Percentiles rank a stretch among this genome's conserved stretches.
Evolutionary conservation across 768 basidiomycete species (phyloP).

Genomic region (Phylloporus scabripes): DNA sequence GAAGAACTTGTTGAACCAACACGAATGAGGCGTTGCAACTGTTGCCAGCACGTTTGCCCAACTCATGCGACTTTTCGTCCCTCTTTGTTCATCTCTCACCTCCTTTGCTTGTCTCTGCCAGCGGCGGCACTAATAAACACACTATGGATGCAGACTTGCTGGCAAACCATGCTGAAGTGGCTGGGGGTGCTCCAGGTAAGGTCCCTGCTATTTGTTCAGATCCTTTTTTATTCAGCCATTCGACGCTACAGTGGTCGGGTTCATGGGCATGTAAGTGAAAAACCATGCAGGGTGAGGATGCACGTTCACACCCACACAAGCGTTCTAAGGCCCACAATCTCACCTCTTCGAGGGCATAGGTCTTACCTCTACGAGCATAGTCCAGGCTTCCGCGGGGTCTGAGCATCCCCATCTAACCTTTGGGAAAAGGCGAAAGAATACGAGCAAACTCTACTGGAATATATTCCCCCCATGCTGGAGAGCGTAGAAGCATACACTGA

Average conservation of each 20-base stretch:
- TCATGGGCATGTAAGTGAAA: not conserved
- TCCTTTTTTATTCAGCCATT: not conserved
- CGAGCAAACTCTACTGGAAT: not conserved
- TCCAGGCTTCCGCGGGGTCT: not conserved
- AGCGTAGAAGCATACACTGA: not conserved
- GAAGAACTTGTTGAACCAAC: too few species aligned
- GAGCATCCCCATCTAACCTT: slow-evolving; percentile 2
- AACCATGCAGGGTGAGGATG: too few species aligned
- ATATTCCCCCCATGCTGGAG: slow-evolving; percentile 6
- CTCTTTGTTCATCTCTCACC: not conserved
- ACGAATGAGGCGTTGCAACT: too few species aligned
- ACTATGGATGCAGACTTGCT: not conserved
- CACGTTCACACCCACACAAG: not conserved
- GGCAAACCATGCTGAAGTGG: not conserved
- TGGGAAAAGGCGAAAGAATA: slow-evolving; percentile 8
- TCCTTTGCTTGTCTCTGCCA: not conserved
- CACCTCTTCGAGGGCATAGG: not conserved
- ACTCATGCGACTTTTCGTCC: not conserved
- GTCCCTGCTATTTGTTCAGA: too few species aligned
- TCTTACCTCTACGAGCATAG: not conserved
- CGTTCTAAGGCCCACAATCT: not conserved
- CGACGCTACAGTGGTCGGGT: not conserved
- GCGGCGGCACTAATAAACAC: not conserved
- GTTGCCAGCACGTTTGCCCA: not conserved
- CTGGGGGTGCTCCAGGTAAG: not conserved